Base-by-base conservation (phyloP, 139 green algal species). In the Chlorella ohadii region DNA sequence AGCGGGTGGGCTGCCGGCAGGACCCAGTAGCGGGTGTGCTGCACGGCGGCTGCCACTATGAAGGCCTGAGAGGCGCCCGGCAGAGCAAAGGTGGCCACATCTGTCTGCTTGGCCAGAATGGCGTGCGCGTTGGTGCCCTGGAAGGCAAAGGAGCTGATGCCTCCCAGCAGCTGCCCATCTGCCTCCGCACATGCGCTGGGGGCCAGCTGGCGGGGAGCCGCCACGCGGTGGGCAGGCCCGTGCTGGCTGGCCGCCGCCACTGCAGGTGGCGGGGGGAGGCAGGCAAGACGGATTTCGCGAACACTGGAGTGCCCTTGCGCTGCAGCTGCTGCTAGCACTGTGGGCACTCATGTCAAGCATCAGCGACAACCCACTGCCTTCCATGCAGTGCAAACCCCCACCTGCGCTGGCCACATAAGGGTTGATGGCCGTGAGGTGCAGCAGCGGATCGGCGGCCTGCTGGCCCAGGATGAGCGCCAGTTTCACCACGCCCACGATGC, bases 111-210 rank as follows among this genome's bases (percentile, higher is more conserved):
- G 22, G 34, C 68, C 41, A 93, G 61, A 13, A 94, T 38, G 11
- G 87, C 88, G 33, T 93, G 90, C 0, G 89, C 88, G 57, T 95
- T 94, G 66, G 90, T 94, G 51, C 90, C 91, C 86, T 97, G 93
- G 87, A 96, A 97, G 19, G 94, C 94, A 87, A 97, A 97, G 57
- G 88, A 85, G 82, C 91, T 95, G 44, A 96, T 81, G 31, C 94
- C 94, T 23, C 75, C 82, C 16, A 89, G 70, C 64, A 81, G 34
- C 25, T 31, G 15, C 76, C 16, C 41, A 27, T 20, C 28, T n/a
- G 1, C 31, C 2, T 19, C 74, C 2, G 70, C 39, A 17, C 51
- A 38, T 20, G 70, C 39, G 13, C 31, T 44, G 22, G 33, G 33
- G 56, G 28, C 39, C 38, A 41, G 39, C 63, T 76, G 44, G 28